Evolutionary conservation across 345 rosid species (phyloP), one percentile per base, ranked within the genome.

Genomic region (Melastoma malabathricum): DNA sequence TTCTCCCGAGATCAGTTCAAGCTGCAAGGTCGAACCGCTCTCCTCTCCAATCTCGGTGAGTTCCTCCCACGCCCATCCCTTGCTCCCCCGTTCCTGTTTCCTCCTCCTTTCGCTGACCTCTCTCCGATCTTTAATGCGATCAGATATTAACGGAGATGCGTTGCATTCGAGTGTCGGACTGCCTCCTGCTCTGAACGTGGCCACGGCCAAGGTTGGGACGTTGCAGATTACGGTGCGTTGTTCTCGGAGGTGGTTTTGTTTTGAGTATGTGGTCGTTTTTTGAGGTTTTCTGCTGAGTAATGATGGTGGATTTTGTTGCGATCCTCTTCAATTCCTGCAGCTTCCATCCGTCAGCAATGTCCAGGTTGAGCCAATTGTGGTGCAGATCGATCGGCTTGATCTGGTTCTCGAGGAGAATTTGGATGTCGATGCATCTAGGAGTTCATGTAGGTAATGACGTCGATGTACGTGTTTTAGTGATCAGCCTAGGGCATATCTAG

Each of bases 111-210:
- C n/a, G 1, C 18, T 46, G 0, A 2, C 49, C 13, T n/a, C n/a
- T n/a, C n/a, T 18, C 39, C 44, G 54, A 51, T 7, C 27, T 51
- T 39, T 2, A 10, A 38, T 31, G 43, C 5, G 3, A 23, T 29
- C 25, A 92, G 98, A 92, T 65, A 81, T 92, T 39, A 87, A 84
- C 73, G 98, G 98, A 41, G 97, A 87, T 43, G 98, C 95, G 55
- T 65, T 92, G 75, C 98, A 92, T 50, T 96, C 98, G 14, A 92
- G 98, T 61, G 83, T 92, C 86, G 97, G 98, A 60, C 66, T 92
- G 76, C 97, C 97, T 13, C 95, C 89, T 10, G 95, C 98, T 3
- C 64, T 92, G 72, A 76, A 69, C 55, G 98, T 92, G 5, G 71
- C 97, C 7, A 79, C 79, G 27, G 98, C 98, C 0, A 87, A 76